Evolutionary conservation across 2,329 filamentous ascomycete species (phyloP).

Genomic region (Ophiostoma perfectum): DNA sequence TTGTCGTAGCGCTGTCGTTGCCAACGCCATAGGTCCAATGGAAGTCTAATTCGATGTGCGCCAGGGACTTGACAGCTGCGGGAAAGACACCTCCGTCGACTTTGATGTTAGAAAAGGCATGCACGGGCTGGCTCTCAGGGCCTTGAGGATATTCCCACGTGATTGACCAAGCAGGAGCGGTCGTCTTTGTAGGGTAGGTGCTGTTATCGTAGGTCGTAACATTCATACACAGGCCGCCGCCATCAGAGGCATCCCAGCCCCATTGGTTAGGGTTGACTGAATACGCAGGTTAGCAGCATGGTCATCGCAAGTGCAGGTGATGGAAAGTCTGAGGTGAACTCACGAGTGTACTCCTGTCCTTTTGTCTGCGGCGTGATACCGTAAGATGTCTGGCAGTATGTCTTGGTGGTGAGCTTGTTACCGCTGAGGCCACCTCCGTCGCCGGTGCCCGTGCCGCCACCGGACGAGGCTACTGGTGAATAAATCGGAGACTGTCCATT

Average conservation of each 20-base stretch:
- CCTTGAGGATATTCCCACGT: conserved; percentile 49
- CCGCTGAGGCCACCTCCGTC: conserved; percentile 26
- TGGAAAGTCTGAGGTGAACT: conserved; percentile 29
- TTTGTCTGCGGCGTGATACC: conserved; percentile 43
- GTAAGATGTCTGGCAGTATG: conserved; percentile 40
- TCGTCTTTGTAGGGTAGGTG: conserved; percentile 43
- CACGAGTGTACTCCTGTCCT: conserved; percentile 45
- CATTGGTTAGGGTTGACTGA: conserved; percentile 54
- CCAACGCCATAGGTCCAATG: conserved; percentile 48
- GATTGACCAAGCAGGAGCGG: conserved; percentile 47
- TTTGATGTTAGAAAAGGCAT: conserved; percentile 51
- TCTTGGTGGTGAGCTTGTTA: conserved; percentile 35
- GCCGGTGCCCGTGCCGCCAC: conserved; percentile 18
- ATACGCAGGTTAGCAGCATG: neutral
- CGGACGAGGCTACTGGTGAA: conserved; percentile 29
- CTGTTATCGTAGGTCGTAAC: conserved; percentile 47
- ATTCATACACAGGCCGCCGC: conserved; percentile 47
- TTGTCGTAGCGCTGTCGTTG: conserved; percentile 36
- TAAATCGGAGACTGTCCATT: conserved; percentile 44
- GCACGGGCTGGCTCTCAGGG: conserved; percentile 42
- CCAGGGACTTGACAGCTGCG: conserved; percentile 36
- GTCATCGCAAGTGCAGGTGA: neutral
- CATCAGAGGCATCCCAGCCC: conserved; percentile 39
- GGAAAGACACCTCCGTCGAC: conserved; percentile 43
- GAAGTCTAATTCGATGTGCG: conserved; percentile 41